phyloP scores from a whole-genome alignment of 495 filamentous ascomycete species.

The Evernia prunastri region DNA sequence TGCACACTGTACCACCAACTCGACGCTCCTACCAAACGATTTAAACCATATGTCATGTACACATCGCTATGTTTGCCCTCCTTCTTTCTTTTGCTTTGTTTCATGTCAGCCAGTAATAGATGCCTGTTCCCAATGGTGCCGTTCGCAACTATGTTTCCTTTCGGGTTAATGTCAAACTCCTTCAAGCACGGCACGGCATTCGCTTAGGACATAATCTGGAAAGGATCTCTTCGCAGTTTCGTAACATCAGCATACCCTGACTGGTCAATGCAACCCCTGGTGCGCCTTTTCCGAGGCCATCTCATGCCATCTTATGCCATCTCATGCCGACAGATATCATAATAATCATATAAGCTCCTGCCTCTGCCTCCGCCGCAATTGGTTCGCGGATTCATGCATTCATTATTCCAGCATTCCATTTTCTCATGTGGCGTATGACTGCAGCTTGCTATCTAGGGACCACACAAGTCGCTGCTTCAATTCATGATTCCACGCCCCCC shows the following conservation, averaged over 20 bases:
- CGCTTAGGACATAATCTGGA: slow-evolving; percentile 20
- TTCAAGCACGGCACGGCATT: slow-evolving; percentile 23
- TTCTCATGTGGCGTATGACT: slow-evolving; percentile 6
- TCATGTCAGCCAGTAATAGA: neutral
- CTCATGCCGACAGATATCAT: no score
- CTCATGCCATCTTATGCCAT: neutral
- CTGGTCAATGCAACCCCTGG: slow-evolving; percentile 16
- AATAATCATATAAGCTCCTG: slow-evolving; percentile 6
- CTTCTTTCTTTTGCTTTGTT: neutral
- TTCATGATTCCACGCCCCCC: slow-evolving; percentile 12
- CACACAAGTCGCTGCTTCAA: slow-evolving; percentile 3
- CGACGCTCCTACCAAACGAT: neutral
- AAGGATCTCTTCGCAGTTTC: slow-evolving; percentile 20
- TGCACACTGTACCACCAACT: slow-evolving; percentile 1
- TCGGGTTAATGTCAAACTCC: slow-evolving; percentile 16
- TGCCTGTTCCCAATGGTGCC: neutral
- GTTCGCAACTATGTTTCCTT: slow-evolving; percentile 20
- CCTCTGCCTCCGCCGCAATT: slow-evolving; percentile 14
- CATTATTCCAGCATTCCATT: slow-evolving; percentile 5
- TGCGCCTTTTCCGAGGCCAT: neutral
- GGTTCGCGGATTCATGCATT: neutral
- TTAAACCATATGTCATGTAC: neutral
- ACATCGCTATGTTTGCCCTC: neutral
- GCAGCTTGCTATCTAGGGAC: neutral
- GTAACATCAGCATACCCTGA: slow-evolving; percentile 8